Percentiles rank a stretch among this genome's conserved stretches.
Conservation (phyloP, 1,284 basidiomycete species). For the Cutaneotrichosporon sp. region DNA sequence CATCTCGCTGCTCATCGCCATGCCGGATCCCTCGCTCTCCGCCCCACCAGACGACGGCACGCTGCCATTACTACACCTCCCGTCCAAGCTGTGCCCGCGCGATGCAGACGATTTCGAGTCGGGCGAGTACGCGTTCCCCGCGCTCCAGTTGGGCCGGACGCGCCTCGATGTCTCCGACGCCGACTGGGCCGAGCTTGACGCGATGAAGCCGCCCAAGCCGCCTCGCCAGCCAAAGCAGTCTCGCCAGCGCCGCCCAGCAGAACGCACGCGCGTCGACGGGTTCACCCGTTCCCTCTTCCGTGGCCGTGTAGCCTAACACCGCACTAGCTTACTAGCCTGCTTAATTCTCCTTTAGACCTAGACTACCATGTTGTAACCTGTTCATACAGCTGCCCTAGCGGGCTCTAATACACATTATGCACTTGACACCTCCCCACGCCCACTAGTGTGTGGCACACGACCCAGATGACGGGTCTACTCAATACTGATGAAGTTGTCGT, state of each 20-base stretch:
- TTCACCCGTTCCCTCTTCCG: conserved; percentile 8
- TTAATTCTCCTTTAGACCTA: too few species aligned
- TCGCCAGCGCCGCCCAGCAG: not conserved
- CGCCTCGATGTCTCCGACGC: not conserved
- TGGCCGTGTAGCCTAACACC: not conserved
- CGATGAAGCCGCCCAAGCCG: conserved; percentile 7
- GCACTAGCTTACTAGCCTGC: not conserved
- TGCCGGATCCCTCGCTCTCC: conserved; percentile 9
- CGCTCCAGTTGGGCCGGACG: conserved; percentile 3
- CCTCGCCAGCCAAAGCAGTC: not conserved
- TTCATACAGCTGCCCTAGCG: too few species aligned
- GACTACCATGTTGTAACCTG: too few species aligned
- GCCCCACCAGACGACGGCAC: not conserved
- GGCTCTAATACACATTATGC: too few species aligned
- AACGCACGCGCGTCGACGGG: conserved; percentile 8
- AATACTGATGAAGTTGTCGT: not conserved
- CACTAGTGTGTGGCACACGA: too few species aligned
- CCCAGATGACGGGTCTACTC: too few species aligned
- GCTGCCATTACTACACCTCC: not conserved
- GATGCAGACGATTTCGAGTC: not conserved
- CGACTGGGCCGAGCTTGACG: conserved; percentile 10
- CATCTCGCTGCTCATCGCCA: conserved; percentile 17
- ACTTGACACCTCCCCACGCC: too few species aligned
- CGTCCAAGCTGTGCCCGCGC: not conserved
- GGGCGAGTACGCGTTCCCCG: conserved; percentile 8